A percentile compares a stretch with the other conserved stretches of the same genome.
phyloP scores from a whole-genome alignment of 2,329 filamentous ascomycete species.

The Colletotrichum sp. region DNA sequence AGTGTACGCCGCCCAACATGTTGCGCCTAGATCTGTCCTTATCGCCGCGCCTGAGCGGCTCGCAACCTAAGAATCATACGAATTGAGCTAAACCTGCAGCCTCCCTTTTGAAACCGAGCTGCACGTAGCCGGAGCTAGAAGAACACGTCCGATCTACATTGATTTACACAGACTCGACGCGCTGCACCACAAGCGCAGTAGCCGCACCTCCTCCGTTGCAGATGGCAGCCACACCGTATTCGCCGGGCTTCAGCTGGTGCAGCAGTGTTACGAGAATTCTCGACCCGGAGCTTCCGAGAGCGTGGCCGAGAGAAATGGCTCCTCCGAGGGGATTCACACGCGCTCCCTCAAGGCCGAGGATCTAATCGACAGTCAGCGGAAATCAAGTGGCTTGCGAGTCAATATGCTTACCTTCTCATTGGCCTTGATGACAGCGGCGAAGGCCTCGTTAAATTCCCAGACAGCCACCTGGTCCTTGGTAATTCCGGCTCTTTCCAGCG shows the following conservation, averaged over 20 bases:
- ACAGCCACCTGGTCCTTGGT: conserved; percentile 89
- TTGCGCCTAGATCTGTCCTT: neutral
- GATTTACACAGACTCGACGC: conserved; percentile 65
- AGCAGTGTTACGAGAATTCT: conserved; percentile 89
- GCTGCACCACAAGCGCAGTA: conserved; percentile 89
- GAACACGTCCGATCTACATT: neutral
- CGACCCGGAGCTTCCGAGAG: conserved; percentile 90
- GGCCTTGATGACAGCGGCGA: conserved; percentile 92
- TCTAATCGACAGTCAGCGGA: conserved; percentile 49
- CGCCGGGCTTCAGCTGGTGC: conserved; percentile 88
- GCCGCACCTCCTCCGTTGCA: conserved; percentile 96
- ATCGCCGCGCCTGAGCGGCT: neutral
- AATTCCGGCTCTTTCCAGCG: conserved; percentile 86
- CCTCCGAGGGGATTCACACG: conserved; percentile 89
- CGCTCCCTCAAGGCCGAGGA: conserved; percentile 79
- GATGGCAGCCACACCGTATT: conserved; percentile 95
- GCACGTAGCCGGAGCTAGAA: neutral
- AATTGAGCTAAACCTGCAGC: neutral
- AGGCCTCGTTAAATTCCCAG: conserved; percentile 99
- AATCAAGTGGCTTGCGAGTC: neutral
- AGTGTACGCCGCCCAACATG: neutral
- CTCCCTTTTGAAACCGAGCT: neutral
- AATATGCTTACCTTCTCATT: conserved; percentile 74
- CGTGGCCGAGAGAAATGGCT: conserved; percentile 90
- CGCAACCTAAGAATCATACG: neutral